Evolutionary conservation across 2,329 filamentous ascomycete genomes (phyloP), one percentile per base, ranked within the genome.

Genomic region (Penicillium italicum): DNA sequence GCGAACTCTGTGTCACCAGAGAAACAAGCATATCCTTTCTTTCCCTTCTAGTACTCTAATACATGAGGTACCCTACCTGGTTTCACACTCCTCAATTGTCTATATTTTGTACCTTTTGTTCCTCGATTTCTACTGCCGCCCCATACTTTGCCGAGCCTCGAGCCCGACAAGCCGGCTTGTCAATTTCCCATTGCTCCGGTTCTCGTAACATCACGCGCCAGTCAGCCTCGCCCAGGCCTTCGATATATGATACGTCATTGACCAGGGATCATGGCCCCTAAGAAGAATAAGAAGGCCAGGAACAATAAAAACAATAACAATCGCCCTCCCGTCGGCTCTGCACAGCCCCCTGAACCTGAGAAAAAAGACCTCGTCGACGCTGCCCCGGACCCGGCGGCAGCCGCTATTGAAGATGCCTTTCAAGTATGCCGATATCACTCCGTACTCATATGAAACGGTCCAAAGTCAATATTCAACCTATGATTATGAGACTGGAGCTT

Each of bases 371-470:
- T 55, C 52, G 43, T 58, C 44, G 41, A 66, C 50, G 59, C 66
- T 56, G 61, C 66, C 61, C 62, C 64, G 58, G 66, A 68, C 62
- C 62, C 67, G 61, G 62, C 66, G 59, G 62, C 65, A 62, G 66
- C 64, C 61, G 60, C 62, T 56, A 58, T 57, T 61, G 67, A 74
- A 69, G 64, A 77, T 76, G 75, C 47, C 63, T 53, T 71, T 66
- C 66, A 66, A 74, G 76, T 78, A 78, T 73, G 76, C 75, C 70
- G 57, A 74, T 53, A 60, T 76, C 69, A 70, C 74, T 67, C 59
- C 61, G 54, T 77, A 71, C 68, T 59, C 73, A 62, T 78, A 77
- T 68, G 73, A 76, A 64, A 70, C 66, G 52, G 69, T 74, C 65
- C 69, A 75, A 61, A 62, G 65, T 71, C 69, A 72, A 60, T 78